A percentile compares a stretch with the other conserved stretches of the same genome.
Conservation (phyloP, 139 green algal species). For the Picochlorum sp. region DNA sequence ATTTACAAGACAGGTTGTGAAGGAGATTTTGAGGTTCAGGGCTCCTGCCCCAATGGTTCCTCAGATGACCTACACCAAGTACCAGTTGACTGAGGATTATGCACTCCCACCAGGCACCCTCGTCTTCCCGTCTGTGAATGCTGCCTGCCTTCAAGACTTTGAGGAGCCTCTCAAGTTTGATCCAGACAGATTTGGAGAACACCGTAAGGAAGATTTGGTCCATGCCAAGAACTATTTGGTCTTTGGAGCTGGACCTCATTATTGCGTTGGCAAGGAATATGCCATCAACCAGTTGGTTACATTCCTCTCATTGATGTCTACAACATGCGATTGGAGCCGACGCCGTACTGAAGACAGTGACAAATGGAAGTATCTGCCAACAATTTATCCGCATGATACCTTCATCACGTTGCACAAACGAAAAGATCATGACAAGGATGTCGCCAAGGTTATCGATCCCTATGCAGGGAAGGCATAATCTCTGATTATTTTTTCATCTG, state of each 20-base stretch:
- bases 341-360: conserved; percentile 30
- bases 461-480: not conserved
- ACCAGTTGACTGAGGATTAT: conserved; percentile 64
- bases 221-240: conserved; percentile 64
- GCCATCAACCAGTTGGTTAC: conserved; percentile 71
- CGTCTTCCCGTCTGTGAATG: conserved; percentile 64
- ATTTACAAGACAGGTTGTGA: conserved; percentile 72
- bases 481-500: too few relatives aligned
- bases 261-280: conserved; percentile 79
- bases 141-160: conserved; percentile 53
- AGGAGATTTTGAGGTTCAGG: conserved; percentile 70
- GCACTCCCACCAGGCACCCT: conserved; percentile 58
- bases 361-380: conserved; percentile 69
- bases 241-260: conserved; percentile 79
- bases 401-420: conserved; percentile 42
- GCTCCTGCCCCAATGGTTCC: conserved; percentile 78
- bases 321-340: conserved; percentile 49
- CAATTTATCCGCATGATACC: conserved; percentile 69
- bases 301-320: conserved; percentile 65
- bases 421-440: conserved; percentile 7
- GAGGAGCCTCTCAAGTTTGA: conserved; percentile 62
- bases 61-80: conserved; percentile 53
- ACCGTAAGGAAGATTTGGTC: conserved; percentile 69
- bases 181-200: conserved; percentile 67
- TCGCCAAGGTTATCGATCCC: not conserved